A percentile compares a stretch with the other conserved stretches of the same genome.
Evolutionary conservation across 768 basidiomycete species (phyloP).

Genomic region (Leucocoprinus birnbaumii): DNA sequence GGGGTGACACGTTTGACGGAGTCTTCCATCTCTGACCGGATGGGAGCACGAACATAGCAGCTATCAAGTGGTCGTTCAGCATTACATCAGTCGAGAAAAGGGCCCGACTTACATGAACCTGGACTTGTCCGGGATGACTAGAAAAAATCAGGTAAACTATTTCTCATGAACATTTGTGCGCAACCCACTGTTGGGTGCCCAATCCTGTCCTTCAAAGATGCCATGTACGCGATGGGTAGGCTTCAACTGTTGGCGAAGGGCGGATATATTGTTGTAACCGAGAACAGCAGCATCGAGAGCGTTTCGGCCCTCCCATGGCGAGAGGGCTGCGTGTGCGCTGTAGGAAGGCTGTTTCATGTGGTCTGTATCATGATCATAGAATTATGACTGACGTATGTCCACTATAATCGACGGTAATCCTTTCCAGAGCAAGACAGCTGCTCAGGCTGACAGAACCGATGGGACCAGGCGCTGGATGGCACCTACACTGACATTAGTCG

Average conservation of each 20-base stretch:
- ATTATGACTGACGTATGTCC: constrained; percentile 66
- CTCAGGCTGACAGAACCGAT: constrained; percentile 63
- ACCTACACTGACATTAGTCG: constrained; percentile 42
- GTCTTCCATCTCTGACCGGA: constrained; percentile 54
- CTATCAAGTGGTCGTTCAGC: constrained; percentile 26
- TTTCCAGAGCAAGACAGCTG: constrained; percentile 60
- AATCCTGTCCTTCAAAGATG: constrained; percentile 70
- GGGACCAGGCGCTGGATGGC: constrained; percentile 80
- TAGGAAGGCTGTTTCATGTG: background rate
- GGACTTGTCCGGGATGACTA: constrained; percentile 83
- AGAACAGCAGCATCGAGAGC: constrained; percentile 86
- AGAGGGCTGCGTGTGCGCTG: constrained; percentile 75
- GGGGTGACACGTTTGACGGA: constrained; percentile 58
- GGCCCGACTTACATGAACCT: constrained; percentile 53
- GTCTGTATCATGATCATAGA: background rate
- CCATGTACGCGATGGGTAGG: constrained; percentile 82
- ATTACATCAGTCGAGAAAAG: background rate
- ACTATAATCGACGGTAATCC: constrained; percentile 58
- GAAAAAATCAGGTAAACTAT: background rate
- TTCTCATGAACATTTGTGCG: background rate
- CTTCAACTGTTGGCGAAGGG: constrained; percentile 77
- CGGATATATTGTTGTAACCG: constrained; percentile 76
- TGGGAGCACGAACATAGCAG: constrained; percentile 74
- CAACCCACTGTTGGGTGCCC: constrained; percentile 66
- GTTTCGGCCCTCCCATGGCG: constrained; percentile 84